Conservation (phyloP, 2,329 filamentous ascomycete genomes). For the Alternaria solani region DNA sequence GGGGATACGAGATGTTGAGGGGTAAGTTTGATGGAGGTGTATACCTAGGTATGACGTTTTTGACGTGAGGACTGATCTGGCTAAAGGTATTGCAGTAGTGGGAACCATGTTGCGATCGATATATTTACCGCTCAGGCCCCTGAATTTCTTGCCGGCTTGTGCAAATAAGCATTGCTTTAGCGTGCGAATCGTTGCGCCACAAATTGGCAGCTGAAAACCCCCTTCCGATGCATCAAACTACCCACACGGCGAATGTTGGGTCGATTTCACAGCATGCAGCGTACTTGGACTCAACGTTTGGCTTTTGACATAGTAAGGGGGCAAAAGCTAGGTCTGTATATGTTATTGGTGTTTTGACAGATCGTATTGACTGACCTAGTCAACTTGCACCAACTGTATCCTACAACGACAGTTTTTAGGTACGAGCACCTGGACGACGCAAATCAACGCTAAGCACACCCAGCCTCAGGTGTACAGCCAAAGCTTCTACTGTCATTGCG, state of each 20-base stretch:
- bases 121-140: not conserved
- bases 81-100: not conserved
- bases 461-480: not conserved
- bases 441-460: no score
- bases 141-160: not conserved
- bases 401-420: no score
- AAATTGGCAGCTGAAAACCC: constrained; percentile 5
- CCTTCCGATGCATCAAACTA: not conserved
- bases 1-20: not conserved
- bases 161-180: constrained; percentile 3
- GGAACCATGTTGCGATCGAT: not conserved
- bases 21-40: not conserved
- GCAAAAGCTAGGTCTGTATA: not conserved
- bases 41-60: not conserved
- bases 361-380: no score
- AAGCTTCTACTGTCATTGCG: not conserved
- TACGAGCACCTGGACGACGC: no score
- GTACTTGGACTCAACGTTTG: not conserved
- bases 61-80: not conserved
- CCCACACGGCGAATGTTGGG: fast-evolving
- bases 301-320: no score
- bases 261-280: not conserved
- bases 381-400: no score
- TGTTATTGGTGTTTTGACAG: not conserved
- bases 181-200: constrained; percentile 1